Percentiles rank a stretch among this genome's conserved stretches.
phyloP scores from a whole-genome alignment of 805 yeast genomes.

The Candida gorgasii region DNA sequence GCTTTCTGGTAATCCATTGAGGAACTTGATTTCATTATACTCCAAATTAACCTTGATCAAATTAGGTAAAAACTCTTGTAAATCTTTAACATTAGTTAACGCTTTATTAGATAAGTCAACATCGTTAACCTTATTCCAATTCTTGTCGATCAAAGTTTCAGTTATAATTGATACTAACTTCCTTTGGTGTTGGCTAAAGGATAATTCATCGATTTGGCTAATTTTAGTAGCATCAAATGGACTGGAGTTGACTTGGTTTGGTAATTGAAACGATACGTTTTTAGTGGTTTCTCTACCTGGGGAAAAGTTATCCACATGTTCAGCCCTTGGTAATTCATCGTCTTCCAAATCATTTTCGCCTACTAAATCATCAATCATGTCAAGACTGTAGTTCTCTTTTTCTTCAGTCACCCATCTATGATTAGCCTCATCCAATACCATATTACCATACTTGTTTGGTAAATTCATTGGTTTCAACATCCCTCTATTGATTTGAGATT shows the following conservation, averaged over 20 bases:
- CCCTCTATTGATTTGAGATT: constrained; percentile 19
- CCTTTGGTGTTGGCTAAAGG: constrained; percentile 49
- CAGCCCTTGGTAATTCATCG: background rate
- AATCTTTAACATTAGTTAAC: constrained; percentile 44
- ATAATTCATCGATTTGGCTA: constrained; percentile 44
- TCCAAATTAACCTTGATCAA: constrained; percentile 41
- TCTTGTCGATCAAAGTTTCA: constrained; percentile 31
- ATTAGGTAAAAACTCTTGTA: constrained; percentile 47
- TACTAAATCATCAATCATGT: constrained; percentile 40
- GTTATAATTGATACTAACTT: constrained; percentile 48
- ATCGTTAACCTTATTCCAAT: constrained; percentile 43
- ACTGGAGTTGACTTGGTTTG: constrained; percentile 22
- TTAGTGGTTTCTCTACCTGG: constrained; percentile 11
- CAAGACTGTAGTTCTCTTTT: constrained; percentile 27
- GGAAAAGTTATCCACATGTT: background rate
- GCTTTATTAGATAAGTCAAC: constrained; percentile 35
- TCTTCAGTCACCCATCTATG: constrained; percentile 31
- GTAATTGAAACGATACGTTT: constrained; percentile 45
- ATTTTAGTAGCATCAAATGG: constrained; percentile 40
- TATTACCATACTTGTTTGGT: constrained; percentile 36
- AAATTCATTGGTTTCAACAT: constrained; percentile 34
- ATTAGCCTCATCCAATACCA: constrained; percentile 32
- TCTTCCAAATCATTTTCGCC: constrained; percentile 11
- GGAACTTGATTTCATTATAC: constrained; percentile 40
- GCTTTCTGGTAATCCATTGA: constrained; percentile 47